Base-by-base conservation (phyloP, 371 early-diverging fungal genomes). In the Mucor lusitanicus region DNA sequence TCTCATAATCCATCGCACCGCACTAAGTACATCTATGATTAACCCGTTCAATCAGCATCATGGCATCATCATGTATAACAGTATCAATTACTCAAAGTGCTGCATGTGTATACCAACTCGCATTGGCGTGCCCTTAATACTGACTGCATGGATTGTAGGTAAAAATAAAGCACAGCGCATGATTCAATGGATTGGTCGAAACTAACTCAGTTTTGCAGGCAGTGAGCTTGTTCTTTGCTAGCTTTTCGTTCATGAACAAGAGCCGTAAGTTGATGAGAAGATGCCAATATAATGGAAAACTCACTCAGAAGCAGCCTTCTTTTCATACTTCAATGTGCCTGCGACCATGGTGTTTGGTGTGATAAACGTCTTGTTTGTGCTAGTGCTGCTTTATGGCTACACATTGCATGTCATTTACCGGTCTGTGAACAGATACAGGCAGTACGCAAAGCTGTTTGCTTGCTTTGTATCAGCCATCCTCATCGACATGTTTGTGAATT, bases 141-240 rank as follows among this genome's bases (percentile, higher is more conserved):
- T 65, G 25, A 65, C 65, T 17, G 44, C 13, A 42, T 65, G 65
- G 65, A 65, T 65, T 65, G 65, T 65, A 65, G 57, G 65, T 65
- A 58, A 58, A 44, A 15, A 23, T 35, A 33, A 17, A 9, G 13
- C 15, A 60, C 39, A 23, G 11, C 13, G 33, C 44, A 60, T 28
- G 23, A 7, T n/a, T 27, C 13, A 39, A 32, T 8, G 27, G 17
- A 13, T 9, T 13, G 19, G 6, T n/a, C 19, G 19, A 35, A 37
- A 37, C n/a, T 32, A 3, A 21, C 15, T 25, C n/a, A 3, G 21
- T 11, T 17, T 9, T 35, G 12, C 23, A 75, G 69, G 75, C 61
- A 3, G 33, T 71, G 12, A 69, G 69, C 37, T 53, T 71, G 23
- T 75, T 71, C n/a, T 71, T 75, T 57, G 64, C 64, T 42, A 42